A percentile compares a stretch with the other conserved stretches of the same genome.
These are phyloP conservation scores for Ailanthus altissimus DNA, from an alignment of 345 rosid genomes.

Conservation along the genomic window DNA sequence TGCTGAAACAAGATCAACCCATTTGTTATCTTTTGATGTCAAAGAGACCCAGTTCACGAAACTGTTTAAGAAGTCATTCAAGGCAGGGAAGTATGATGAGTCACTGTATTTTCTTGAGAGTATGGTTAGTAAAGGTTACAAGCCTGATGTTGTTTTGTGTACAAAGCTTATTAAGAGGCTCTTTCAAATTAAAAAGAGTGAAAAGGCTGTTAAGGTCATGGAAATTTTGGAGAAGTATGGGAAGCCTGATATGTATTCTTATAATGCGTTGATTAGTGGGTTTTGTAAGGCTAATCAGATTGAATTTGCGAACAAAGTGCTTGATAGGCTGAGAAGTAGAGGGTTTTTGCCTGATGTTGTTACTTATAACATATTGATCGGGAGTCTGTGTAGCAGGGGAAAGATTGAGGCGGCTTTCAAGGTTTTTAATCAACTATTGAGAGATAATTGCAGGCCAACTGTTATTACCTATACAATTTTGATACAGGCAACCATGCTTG, in stretches of 20 bases:
- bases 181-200: constrained; percentile 48
- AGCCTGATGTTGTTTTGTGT: constrained; percentile 68
- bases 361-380: constrained; percentile 80
- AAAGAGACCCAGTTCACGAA: constrained; percentile 60
- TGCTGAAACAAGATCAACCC: constrained; percentile 47
- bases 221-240: constrained; percentile 71
- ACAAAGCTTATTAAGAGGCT: constrained; percentile 84
- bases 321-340: constrained; percentile 67
- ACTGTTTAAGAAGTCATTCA: constrained; percentile 59
- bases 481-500: constrained; percentile 68
- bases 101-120: constrained; percentile 72
- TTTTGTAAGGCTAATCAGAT: constrained; percentile 72
- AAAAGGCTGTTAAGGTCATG: constrained; percentile 71
- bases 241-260: constrained; percentile 74
- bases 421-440: constrained; percentile 59
- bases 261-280: constrained; percentile 81
- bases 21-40: constrained; percentile 51
- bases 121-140: constrained; percentile 59
- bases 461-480: constrained; percentile 84
- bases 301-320: constrained; percentile 55
- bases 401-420: constrained; percentile 62
- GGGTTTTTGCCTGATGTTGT: constrained; percentile 75
- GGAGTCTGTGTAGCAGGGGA: constrained; percentile 69
- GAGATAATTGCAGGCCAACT: constrained; percentile 64
- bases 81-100: constrained; percentile 57